Conservation (phyloP, 352 stramenopile species). For the Plasmopara halstedii region DNA sequence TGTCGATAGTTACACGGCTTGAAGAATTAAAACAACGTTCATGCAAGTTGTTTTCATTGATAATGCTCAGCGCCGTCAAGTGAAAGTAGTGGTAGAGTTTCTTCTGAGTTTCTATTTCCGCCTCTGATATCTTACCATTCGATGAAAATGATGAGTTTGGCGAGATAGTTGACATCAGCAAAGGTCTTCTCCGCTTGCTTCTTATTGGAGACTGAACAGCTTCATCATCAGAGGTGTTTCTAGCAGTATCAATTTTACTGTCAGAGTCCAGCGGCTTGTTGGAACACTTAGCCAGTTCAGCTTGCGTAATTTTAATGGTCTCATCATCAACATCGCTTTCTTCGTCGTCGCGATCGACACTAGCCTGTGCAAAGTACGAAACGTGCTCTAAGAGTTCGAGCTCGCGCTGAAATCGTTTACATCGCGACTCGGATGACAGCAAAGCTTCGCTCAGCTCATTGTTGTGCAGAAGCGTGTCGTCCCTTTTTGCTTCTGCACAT, state of each 20-base stretch:
- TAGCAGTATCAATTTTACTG: not conserved
- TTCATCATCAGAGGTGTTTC: not conserved
- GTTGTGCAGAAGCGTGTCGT: slow-evolving; percentile 31
- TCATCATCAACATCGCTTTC: slow-evolving; percentile 65
- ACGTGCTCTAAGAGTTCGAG: slow-evolving; percentile 69
- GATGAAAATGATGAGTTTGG: slow-evolving; percentile 34
- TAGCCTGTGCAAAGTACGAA: slow-evolving; percentile 59
- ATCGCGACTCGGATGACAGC: slow-evolving; percentile 56
- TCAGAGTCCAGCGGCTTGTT: slow-evolving; percentile 5
- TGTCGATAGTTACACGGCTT: slow-evolving; percentile 73
- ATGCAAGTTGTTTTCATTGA: slow-evolving; percentile 78
- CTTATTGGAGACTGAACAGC: slow-evolving; percentile 7
- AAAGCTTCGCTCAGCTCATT: slow-evolving; percentile 49
- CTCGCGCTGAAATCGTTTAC: slow-evolving; percentile 62
- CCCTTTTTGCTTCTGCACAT: slow-evolving; percentile 29
- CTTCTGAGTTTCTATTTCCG: slow-evolving; percentile 66
- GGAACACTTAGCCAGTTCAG: slow-evolving; percentile 1
- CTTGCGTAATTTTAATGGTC: slow-evolving; percentile 20
- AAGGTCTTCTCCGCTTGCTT: slow-evolving; percentile 17
- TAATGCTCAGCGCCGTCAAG: slow-evolving; percentile 77
- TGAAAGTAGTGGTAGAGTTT: slow-evolving; percentile 87
- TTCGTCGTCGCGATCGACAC: slow-evolving; percentile 58
- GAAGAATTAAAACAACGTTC: slow-evolving; percentile 75
- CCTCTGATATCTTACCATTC: slow-evolving; percentile 24
- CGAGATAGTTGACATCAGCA: slow-evolving; percentile 13